phyloP scores from a whole-genome alignment of 176 grass and related monocot species.

The Bolboschoenus planiculmis region DNA sequence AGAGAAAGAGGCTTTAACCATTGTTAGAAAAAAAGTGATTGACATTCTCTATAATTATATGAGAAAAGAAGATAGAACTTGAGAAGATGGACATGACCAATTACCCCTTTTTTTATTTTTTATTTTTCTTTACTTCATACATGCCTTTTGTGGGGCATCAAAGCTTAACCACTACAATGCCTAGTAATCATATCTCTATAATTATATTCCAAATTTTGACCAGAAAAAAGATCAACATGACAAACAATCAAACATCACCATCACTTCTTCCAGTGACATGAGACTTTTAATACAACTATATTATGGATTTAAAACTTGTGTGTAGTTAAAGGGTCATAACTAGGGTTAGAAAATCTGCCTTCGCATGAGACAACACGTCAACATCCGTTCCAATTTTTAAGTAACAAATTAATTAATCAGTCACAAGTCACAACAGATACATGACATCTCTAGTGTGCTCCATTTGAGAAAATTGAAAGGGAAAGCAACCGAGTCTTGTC shows the following conservation, averaged over 20 bases:
- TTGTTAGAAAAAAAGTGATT: background rate
- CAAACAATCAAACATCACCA: background rate
- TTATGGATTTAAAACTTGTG: background rate
- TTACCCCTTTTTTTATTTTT: background rate
- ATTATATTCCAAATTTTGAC: background rate
- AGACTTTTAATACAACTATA: background rate
- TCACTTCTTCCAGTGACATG: slow-evolving; percentile 10
- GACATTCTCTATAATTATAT: background rate
- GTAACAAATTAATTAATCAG: too few relatives aligned
- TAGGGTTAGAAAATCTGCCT: slow-evolving; percentile 35
- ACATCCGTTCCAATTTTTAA: slow-evolving; percentile 16
- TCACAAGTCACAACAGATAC: slow-evolving; percentile 5
- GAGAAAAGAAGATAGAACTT: background rate
- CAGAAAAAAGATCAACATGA: slow-evolving; percentile 1
- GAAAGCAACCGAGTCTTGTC: slow-evolving; percentile 21
- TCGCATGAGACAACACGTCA: slow-evolving; percentile 26
- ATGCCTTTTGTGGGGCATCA: slow-evolving; percentile 8
- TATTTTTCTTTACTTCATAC: background rate
- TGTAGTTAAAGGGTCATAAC: slow-evolving; percentile 14
- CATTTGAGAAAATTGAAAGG: background rate
- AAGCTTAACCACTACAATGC: background rate
- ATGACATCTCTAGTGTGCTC: background rate
- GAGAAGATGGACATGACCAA: background rate
- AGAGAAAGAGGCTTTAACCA: background rate
- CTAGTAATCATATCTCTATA: background rate